Conservation (phyloP, 177 flowering plant species). For the Vitis hybrid region DNA sequence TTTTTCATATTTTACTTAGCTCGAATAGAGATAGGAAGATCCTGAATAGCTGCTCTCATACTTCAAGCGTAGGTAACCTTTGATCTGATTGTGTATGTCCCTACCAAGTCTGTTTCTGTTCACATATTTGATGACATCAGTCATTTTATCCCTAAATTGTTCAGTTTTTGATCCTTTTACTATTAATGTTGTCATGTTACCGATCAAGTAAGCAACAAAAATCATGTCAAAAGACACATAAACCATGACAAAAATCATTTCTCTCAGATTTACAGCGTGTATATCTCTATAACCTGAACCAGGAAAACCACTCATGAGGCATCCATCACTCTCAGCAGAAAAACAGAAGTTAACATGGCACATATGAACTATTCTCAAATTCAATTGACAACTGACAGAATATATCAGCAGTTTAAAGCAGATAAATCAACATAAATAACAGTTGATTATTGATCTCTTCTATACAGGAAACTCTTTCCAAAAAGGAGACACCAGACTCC, state of each 20-base stretch:
- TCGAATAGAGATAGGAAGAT: slow-evolving; percentile 63
- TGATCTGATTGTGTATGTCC: slow-evolving; percentile 59
- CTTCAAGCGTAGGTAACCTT: slow-evolving; percentile 60
- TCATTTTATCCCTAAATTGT: slow-evolving; percentile 69
- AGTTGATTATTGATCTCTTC: too few species aligned
- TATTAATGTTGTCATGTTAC: slow-evolving; percentile 75
- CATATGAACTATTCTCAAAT: too few species aligned
- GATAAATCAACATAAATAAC: too few species aligned
- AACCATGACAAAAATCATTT: slow-evolving; percentile 72
- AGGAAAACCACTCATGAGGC: slow-evolving; percentile 9
- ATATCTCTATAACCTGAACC: slow-evolving; percentile 70
- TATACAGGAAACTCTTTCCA: too few species aligned
- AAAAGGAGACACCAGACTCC: too few species aligned
- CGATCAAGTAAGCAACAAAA: slow-evolving; percentile 70
- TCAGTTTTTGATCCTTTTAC: slow-evolving; percentile 78
- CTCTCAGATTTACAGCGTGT: slow-evolving; percentile 71
- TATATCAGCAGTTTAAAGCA: too few species aligned
- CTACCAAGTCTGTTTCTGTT: slow-evolving; percentile 57
- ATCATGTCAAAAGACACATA: slow-evolving; percentile 77
- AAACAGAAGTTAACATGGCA: background rate
- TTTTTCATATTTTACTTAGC: slow-evolving; percentile 38
- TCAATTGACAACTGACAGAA: too few species aligned
- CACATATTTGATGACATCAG: slow-evolving; percentile 61
- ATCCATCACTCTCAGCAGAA: background rate
- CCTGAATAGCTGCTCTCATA: slow-evolving; percentile 70